Evolutionary conservation across 129 eudicot species (phyloP).

Genomic region (Erigeron canadensis): DNA sequence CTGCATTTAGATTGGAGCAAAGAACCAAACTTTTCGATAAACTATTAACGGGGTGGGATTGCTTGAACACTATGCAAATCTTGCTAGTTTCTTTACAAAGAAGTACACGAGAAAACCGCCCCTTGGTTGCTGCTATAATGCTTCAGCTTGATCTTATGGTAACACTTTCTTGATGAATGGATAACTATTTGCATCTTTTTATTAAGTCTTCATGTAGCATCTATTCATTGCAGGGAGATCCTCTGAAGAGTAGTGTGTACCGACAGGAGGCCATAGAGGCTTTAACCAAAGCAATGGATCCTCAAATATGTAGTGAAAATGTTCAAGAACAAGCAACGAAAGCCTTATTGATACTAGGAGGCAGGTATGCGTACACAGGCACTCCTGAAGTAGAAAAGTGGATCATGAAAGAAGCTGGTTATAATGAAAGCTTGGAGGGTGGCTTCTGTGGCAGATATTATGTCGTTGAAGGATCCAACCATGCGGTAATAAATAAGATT

Average conservation of each 20-base stretch:
- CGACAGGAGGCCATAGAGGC: conserved; percentile 79
- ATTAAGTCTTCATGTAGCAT: conserved; percentile 21
- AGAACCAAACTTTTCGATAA: conserved; percentile 48
- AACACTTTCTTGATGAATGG: conserved; percentile 18
- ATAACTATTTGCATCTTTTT: conserved; percentile 1
- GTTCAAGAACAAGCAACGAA: conserved; percentile 60
- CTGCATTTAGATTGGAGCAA: conserved; percentile 43
- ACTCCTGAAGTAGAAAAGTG: conserved; percentile 52
- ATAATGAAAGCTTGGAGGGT: conserved; percentile 39
- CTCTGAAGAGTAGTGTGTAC: conserved; percentile 56
- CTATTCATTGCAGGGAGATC: conserved; percentile 75
- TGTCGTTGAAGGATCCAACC: conserved; percentile 30
- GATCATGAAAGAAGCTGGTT: conserved; percentile 67
- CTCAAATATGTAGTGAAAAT: conserved; percentile 42
- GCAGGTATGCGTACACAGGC: conserved; percentile 65
- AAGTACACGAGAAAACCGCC: conserved; percentile 59
- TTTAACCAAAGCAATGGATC: conserved; percentile 49
- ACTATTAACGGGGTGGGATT: conserved; percentile 53
- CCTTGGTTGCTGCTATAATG: conserved; percentile 59
- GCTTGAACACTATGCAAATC: conserved; percentile 61
- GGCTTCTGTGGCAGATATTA: conserved; percentile 39
- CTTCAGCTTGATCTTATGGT: conserved; percentile 84
- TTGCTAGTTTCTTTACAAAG: conserved; percentile 58
- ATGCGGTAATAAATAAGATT: conserved; percentile 36
- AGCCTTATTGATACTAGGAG: conserved; percentile 61